Conservation (phyloP, 2,329 filamentous ascomycete species). For the Microcyclospora tardicrescens region DNA sequence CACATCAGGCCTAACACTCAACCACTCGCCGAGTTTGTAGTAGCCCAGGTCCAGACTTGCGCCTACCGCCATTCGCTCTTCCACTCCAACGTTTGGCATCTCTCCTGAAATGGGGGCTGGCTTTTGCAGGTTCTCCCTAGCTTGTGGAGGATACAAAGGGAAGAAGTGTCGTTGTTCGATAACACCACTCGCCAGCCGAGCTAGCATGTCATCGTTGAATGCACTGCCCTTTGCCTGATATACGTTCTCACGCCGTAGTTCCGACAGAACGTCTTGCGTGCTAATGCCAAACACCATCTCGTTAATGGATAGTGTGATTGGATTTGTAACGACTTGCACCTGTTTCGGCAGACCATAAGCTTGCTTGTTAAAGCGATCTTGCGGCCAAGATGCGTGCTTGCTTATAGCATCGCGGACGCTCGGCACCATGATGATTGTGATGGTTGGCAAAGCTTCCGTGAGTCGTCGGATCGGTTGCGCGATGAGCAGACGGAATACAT, state of each 20-base stretch:
- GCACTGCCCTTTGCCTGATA: conserved; percentile 70
- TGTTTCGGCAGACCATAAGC: conserved; percentile 69
- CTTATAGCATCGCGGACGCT: conserved; percentile 70
- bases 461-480: conserved; percentile 61
- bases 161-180: conserved; percentile 87
- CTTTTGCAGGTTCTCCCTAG: conserved; percentile 53
- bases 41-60: conserved; percentile 73
- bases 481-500: conserved; percentile 72
- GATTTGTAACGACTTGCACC: conserved; percentile 71
- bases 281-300: conserved; percentile 73
- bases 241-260: conserved; percentile 44
- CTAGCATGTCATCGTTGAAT: conserved; percentile 48
- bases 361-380: conserved; percentile 54
- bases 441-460: conserved; percentile 54
- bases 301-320: conserved; percentile 79
- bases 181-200: conserved; percentile 61
- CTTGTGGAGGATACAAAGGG: conserved; percentile 71
- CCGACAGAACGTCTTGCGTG: conserved; percentile 70
- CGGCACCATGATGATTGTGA: conserved; percentile 72
- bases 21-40: conserved; percentile 80
- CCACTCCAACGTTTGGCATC: conserved; percentile 21
- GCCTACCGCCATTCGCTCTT: conserved; percentile 50
- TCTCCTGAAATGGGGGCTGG: conserved; percentile 32
- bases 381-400: conserved; percentile 79
- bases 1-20: conserved; percentile 73